Conservation (phyloP, 768 basidiomycete species). For the Harrya chromipes region DNA sequence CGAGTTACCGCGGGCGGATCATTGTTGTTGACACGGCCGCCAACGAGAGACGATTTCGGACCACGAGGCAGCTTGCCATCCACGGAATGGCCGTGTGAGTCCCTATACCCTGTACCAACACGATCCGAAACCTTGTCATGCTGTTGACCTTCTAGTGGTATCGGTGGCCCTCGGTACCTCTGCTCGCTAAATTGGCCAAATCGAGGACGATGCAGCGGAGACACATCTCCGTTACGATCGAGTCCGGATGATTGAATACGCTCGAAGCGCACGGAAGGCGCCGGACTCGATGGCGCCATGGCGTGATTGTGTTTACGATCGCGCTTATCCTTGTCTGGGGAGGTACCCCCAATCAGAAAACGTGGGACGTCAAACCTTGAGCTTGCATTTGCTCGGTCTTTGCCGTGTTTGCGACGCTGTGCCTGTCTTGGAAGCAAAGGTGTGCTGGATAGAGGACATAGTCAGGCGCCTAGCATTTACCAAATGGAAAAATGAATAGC, state of each 20-base stretch:
- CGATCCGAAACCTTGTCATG: neutral
- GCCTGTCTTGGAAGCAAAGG: constrained; percentile 8
- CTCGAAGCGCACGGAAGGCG: neutral
- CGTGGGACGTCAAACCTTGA: constrained; percentile 18
- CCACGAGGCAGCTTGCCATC: neutral
- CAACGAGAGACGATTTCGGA: neutral
- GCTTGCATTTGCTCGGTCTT: constrained; percentile 2
- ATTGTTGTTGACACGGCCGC: neutral
- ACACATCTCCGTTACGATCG: neutral
- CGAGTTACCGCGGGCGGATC: constrained; percentile 19
- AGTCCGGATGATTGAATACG: neutral
- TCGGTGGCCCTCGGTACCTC: neutral
- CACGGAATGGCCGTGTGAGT: neutral
- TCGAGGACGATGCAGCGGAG: neutral
- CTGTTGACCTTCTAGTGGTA: neutral
- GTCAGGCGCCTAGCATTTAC: constrained; percentile 11
- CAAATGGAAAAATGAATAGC: constrained; percentile 3
- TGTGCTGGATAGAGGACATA: constrained; percentile 4
- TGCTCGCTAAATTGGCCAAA: neutral
- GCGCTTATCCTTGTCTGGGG: constrained; percentile 4
- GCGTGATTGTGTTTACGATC: neutral
- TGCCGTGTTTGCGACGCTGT: neutral
- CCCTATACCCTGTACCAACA: neutral
- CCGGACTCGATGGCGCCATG: constrained; percentile 1
- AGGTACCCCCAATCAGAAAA: constrained; percentile 18